Evolutionary conservation across 176 grass and related monocot genomes (phyloP).

Genomic region (Miscanthus lutarioriparius): DNA sequence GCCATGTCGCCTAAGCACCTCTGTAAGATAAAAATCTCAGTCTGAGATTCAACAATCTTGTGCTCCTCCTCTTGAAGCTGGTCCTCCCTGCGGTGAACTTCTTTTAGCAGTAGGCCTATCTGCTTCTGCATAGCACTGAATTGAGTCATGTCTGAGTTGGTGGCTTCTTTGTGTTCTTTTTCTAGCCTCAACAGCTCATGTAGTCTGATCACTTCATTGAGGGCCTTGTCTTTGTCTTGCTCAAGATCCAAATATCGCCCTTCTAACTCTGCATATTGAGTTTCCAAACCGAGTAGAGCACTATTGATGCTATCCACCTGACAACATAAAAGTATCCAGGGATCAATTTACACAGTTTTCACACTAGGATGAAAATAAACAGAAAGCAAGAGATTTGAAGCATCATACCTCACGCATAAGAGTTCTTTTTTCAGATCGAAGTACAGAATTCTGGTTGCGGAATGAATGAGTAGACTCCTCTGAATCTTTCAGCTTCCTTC

Average conservation of each 20-base stretch:
- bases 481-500: slow-evolving; percentile 58
- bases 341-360: slow-evolving; percentile 29
- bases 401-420: slow-evolving; percentile 70
- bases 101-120: slow-evolving; percentile 51
- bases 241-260: slow-evolving; percentile 61
- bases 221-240: slow-evolving; percentile 54
- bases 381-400: slow-evolving; percentile 26
- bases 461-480: slow-evolving; percentile 63
- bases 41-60: slow-evolving; percentile 60
- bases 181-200: slow-evolving; percentile 56
- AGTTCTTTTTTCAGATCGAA: slow-evolving; percentile 64
- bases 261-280: slow-evolving; percentile 69
- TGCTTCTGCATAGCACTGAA: slow-evolving; percentile 52
- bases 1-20: slow-evolving; percentile 69
- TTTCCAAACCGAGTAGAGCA: slow-evolving; percentile 66
- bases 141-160: slow-evolving; percentile 48
- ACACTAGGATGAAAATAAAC: neutral
- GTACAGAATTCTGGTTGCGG: slow-evolving; percentile 60
- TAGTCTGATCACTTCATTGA: slow-evolving; percentile 46
- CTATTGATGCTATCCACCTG: slow-evolving; percentile 79
- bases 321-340: slow-evolving; percentile 24
- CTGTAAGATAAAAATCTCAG: slow-evolving; percentile 77
- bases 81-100: slow-evolving; percentile 48
- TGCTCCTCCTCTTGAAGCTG: slow-evolving; percentile 67
- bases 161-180: slow-evolving; percentile 53